Evolutionary conservation across 345 rosid genomes (phyloP).

Genomic region (Arabidopsis suecica): DNA sequence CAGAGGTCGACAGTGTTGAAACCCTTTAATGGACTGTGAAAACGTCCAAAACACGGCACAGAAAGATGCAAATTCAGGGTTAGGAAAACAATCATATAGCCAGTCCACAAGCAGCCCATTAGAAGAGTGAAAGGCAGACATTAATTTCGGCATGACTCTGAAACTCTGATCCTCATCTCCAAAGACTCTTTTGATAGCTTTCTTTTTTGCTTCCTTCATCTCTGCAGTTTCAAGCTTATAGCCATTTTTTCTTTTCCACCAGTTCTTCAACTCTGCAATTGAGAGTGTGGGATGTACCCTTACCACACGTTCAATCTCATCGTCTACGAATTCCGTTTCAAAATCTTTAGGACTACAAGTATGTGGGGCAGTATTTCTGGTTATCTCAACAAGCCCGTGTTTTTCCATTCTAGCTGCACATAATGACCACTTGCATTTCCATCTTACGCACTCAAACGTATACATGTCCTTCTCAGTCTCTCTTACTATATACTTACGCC

Average conservation of each 20-base stretch:
- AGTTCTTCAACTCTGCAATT: background rate
- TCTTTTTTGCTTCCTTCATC: accelerated
- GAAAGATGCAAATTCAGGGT: background rate
- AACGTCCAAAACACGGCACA: constrained; percentile 25
- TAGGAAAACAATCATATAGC: constrained; percentile 7
- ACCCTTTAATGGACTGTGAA: constrained; percentile 24
- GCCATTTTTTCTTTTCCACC: background rate
- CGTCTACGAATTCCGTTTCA: background rate
- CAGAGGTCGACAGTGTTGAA: constrained; percentile 25
- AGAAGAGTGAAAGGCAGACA: background rate
- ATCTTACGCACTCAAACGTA: background rate
- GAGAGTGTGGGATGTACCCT: background rate
- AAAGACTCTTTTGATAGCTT: background rate
- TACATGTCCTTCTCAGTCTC: background rate
- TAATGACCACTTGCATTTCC: constrained; percentile 34
- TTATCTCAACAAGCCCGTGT: constrained; percentile 25
- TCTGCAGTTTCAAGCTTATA: background rate
- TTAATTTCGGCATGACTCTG: constrained; percentile 7
- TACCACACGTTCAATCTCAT: constrained; percentile 20
- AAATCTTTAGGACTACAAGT: background rate
- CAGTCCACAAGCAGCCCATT: constrained; percentile 7
- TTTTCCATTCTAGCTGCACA: constrained; percentile 1
- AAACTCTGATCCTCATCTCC: constrained; percentile 24
- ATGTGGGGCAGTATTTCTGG: background rate
- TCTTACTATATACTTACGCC: background rate